Evolutionary conservation across 495 filamentous ascomycete genomes (phyloP).

Genomic region (Aspergillus haitiensis): DNA sequence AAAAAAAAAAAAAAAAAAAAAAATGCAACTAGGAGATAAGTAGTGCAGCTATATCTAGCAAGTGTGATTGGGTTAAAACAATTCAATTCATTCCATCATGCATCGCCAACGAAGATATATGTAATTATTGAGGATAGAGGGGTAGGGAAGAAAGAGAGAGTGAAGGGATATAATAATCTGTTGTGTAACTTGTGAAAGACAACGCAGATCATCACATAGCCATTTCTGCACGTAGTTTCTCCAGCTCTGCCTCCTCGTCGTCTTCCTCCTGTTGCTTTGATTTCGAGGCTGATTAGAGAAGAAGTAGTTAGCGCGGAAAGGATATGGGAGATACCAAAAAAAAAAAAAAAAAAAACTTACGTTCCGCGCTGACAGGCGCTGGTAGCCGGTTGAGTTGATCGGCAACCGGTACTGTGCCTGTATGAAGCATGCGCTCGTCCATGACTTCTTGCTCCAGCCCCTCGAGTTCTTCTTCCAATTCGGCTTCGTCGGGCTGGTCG

Average conservation of each 20-base stretch:
- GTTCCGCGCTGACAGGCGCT: constrained; percentile 65
- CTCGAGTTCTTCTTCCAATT: constrained; percentile 77
- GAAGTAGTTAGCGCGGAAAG: neutral
- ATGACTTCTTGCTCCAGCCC: constrained; percentile 81
- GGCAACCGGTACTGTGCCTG: constrained; percentile 72
- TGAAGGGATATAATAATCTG: neutral
- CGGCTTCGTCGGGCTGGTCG: constrained; percentile 79
- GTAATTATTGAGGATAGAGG: too few species aligned
- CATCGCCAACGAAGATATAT: too few species aligned
- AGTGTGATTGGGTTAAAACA: too few species aligned
- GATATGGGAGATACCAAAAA: constrained; percentile 13
- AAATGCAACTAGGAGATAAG: too few species aligned
- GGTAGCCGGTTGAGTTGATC: constrained; percentile 74
- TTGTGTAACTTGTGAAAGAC: neutral
- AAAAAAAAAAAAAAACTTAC: constrained; percentile 54
- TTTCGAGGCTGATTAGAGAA: constrained; percentile 40
- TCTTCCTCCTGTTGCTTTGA: constrained; percentile 63
- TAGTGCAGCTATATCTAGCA: too few species aligned
- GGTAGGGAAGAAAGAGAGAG: neutral
- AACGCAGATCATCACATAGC: constrained; percentile 61
- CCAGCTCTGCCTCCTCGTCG: constrained; percentile 94
- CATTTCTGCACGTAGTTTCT: constrained; percentile 95
- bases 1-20: neutral
- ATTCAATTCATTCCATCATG: too few species aligned
- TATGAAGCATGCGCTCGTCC: constrained; percentile 90